These are phyloP conservation scores for Colletotrichum costaricense DNA, from an alignment of 2,329 filamentous ascomycete species.

Conservation along the genomic window DNA sequence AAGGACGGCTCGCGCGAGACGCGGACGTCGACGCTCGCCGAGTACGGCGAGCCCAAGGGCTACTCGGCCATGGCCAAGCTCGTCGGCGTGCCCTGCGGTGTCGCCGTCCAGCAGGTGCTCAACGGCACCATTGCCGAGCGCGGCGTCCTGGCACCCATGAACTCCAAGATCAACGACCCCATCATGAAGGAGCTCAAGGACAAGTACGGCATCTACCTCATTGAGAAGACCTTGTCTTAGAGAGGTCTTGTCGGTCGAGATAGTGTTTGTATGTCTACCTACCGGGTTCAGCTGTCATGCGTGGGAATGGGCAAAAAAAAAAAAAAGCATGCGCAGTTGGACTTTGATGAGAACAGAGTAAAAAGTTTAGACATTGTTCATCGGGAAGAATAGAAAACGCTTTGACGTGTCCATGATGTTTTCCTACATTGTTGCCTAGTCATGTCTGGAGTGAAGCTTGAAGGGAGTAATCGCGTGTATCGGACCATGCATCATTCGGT, in stretches of 20 bases:
- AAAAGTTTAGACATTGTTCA: not conserved
- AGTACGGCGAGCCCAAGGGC: conserved; percentile 83
- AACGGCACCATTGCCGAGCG: conserved; percentile 78
- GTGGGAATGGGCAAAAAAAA: not conserved
- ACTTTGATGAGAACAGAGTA: not conserved
- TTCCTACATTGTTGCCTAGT: not conserved
- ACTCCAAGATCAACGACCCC: conserved; percentile 75
- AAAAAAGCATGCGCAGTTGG: not conserved
- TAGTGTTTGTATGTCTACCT: not conserved
- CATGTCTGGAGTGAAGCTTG: not conserved
- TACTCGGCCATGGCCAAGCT: conserved; percentile 88
- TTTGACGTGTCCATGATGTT: not conserved
- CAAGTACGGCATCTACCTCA: conserved; percentile 79
- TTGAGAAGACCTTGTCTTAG: conserved; percentile 71
- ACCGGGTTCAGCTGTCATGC: not conserved
- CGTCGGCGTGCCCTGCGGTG: conserved; percentile 75
- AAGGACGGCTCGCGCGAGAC: conserved; percentile 83
- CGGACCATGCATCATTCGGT: not conserved
- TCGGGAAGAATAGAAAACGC: not conserved
- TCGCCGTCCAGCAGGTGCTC: conserved; percentile 79
- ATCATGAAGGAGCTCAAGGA: conserved; percentile 83
- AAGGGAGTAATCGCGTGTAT: not conserved
- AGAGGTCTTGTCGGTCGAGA: not conserved
- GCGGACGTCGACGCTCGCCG: conserved; percentile 81
- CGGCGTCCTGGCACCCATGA: conserved; percentile 83